A percentile compares a stretch with the other conserved stretches of the same genome.
These are phyloP conservation scores for Enterocytospora artemiae DNA, from an alignment of 371 early-diverging fungal genomes.

Conservation along the genomic window DNA sequence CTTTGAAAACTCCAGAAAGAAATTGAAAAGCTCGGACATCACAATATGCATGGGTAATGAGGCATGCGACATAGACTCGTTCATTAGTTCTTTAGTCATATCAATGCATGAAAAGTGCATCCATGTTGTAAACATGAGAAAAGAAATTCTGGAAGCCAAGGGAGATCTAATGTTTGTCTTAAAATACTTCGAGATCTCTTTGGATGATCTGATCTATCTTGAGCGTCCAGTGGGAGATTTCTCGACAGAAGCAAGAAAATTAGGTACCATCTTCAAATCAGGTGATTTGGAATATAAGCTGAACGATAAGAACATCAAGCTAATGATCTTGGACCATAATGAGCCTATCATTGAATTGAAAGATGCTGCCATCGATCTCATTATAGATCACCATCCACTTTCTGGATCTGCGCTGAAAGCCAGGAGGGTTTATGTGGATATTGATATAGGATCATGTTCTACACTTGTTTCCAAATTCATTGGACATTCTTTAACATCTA, in stretches of 20 bases:
- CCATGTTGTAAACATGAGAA: constrained; percentile 53
- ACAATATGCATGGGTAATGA: constrained; percentile 51
- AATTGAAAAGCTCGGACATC: constrained; percentile 21
- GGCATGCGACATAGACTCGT: constrained; percentile 56
- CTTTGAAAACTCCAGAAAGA: constrained; percentile 19
- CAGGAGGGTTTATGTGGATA: constrained; percentile 42
- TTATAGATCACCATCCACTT: constrained; percentile 49
- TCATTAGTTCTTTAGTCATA: constrained; percentile 52
- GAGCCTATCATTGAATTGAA: constrained; percentile 37
- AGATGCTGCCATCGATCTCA: constrained; percentile 27
- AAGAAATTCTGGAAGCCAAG: constrained; percentile 51
- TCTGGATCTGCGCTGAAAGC: neutral
- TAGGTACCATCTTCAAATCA: constrained; percentile 26
- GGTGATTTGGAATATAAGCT: constrained; percentile 10
- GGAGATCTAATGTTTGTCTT: constrained; percentile 50
- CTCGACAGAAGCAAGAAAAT: constrained; percentile 8
- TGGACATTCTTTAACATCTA: constrained; percentile 26
- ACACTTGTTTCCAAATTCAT: constrained; percentile 49
- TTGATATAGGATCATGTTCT: constrained; percentile 38
- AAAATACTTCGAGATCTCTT: constrained; percentile 32
- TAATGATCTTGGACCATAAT: constrained; percentile 46
- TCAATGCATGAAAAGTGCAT: constrained; percentile 45
- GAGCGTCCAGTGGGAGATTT: constrained; percentile 31
- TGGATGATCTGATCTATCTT: constrained; percentile 53
- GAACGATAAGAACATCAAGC: constrained; percentile 29